These are phyloP conservation scores for Cercospora janseana DNA, from an alignment of 2,329 filamentous ascomycete genomes.

Conservation along the genomic window DNA sequence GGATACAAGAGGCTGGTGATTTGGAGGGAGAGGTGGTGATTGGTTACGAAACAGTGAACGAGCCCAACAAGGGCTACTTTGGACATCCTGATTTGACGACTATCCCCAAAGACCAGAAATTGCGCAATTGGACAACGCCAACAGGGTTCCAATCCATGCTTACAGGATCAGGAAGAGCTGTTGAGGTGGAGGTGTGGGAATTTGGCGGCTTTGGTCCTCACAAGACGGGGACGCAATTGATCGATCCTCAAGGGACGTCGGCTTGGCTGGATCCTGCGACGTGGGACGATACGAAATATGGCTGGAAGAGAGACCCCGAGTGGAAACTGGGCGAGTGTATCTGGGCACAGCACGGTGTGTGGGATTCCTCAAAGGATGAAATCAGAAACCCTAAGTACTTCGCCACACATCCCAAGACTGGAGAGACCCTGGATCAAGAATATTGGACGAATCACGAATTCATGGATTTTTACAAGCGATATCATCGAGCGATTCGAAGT, in stretches of 20 bases:
- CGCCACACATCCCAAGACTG: constrained; percentile 70
- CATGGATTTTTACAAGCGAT: constrained; percentile 78
- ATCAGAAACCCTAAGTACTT: constrained; percentile 88
- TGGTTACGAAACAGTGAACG: constrained; percentile 95
- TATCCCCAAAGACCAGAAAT: constrained; percentile 80
- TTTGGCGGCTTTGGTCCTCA: constrained; percentile 91
- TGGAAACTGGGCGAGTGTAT: constrained; percentile 95
- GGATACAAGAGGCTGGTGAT: constrained; percentile 86
- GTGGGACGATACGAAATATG: constrained; percentile 83
- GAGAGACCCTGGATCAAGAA: constrained; percentile 72
- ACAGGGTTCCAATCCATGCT: constrained; percentile 93
- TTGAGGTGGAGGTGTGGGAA: constrained; percentile 87
- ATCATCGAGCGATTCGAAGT: constrained; percentile 69
- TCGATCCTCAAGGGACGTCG: constrained; percentile 82
- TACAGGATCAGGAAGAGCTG: constrained; percentile 84
- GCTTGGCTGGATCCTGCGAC: constrained; percentile 76
- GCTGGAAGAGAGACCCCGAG: constrained; percentile 79
- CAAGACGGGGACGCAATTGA: constrained; percentile 75
- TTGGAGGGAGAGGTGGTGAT: constrained; percentile 83
- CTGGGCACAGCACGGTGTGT: constrained; percentile 95
- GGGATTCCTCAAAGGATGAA: constrained; percentile 77
- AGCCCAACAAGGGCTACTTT: constrained; percentile 85
- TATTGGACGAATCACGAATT: constrained; percentile 90
- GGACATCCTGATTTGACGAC: constrained; percentile 77
- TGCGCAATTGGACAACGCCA: constrained; percentile 89